Percentiles rank a stretch among this genome's conserved stretches.
phyloP scores from a whole-genome alignment of 345 rosid species.

The Salix brachista region DNA sequence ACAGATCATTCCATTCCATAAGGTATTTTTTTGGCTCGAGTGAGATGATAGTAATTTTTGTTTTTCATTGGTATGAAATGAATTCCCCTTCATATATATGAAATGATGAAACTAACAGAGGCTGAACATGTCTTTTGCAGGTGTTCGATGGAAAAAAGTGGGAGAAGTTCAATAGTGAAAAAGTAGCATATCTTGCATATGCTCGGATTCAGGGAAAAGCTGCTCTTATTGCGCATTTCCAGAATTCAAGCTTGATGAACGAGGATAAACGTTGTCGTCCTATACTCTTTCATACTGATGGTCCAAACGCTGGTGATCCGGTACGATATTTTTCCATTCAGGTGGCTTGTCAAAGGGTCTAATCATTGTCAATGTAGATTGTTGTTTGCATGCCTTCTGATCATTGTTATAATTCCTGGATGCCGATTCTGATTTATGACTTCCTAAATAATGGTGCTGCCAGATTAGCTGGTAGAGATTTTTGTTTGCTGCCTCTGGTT shows the following conservation, averaged over 20 bases:
- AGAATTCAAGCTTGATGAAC: constrained; percentile 90
- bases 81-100: not conserved
- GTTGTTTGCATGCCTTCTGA: not conserved
- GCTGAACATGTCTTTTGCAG: constrained; percentile 28
- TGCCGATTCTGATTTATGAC: not conserved
- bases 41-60: not conserved
- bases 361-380: not conserved
- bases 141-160: constrained; percentile 86
- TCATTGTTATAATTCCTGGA: not conserved
- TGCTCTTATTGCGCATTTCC: constrained; percentile 88
- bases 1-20: constrained; percentile 61
- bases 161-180: constrained; percentile 91
- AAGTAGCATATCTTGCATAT: constrained; percentile 83
- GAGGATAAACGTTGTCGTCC: constrained; percentile 94
- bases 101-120: not conserved
- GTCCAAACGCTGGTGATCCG: constrained; percentile 89
- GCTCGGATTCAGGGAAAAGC: constrained; percentile 84
- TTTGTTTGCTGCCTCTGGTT: not conserved
- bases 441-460: not conserved
- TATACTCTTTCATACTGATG: constrained; percentile 78
- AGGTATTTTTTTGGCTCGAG: constrained; percentile 14
- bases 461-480: not conserved
- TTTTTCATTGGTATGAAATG: not conserved
- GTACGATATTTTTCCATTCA: constrained; percentile 24
- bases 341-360: constrained; percentile 1